These are phyloP conservation scores for Kwoniella europaea DNA, from an alignment of 768 basidiomycete species.

Conservation along the genomic window DNA sequence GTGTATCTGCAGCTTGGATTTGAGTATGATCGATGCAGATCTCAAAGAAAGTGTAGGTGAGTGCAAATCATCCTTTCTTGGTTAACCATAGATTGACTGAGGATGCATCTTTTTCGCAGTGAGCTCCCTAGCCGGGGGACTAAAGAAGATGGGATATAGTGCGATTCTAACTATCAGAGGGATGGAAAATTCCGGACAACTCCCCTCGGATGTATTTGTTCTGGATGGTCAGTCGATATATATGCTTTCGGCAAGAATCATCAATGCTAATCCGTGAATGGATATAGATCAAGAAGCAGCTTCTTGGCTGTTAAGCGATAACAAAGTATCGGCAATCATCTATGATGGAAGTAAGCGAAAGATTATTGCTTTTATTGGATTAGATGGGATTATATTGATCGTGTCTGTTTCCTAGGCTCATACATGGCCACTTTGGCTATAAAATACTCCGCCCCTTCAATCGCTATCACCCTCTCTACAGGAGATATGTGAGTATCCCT, in stretches of 20 bases:
- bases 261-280: slow-evolving; percentile 18
- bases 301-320: slow-evolving; percentile 65
- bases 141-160: slow-evolving; percentile 65
- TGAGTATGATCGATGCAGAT: slow-evolving; percentile 70
- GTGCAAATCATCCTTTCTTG: slow-evolving; percentile 14
- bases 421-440: slow-evolving; percentile 67
- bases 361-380: no score
- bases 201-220: slow-evolving; percentile 65
- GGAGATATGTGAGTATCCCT: background rate
- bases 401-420: slow-evolving; percentile 61
- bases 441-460: slow-evolving; percentile 52
- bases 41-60: slow-evolving; percentile 64
- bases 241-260: background rate
- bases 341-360: slow-evolving; percentile 63
- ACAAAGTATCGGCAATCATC: slow-evolving; percentile 65
- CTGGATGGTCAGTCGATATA: slow-evolving; percentile 49
- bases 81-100: background rate
- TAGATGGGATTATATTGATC: no score
- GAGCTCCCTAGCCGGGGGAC: slow-evolving; percentile 57
- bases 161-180: slow-evolving; percentile 69
- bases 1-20: background rate
- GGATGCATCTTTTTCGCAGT: background rate
- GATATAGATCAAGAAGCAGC: slow-evolving; percentile 66
- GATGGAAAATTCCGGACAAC: slow-evolving; percentile 63
- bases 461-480: background rate